Evolutionary conservation across 1,284 basidiomycete species (phyloP).

Genomic region (Cutaneotrichosporon arboriforme): DNA sequence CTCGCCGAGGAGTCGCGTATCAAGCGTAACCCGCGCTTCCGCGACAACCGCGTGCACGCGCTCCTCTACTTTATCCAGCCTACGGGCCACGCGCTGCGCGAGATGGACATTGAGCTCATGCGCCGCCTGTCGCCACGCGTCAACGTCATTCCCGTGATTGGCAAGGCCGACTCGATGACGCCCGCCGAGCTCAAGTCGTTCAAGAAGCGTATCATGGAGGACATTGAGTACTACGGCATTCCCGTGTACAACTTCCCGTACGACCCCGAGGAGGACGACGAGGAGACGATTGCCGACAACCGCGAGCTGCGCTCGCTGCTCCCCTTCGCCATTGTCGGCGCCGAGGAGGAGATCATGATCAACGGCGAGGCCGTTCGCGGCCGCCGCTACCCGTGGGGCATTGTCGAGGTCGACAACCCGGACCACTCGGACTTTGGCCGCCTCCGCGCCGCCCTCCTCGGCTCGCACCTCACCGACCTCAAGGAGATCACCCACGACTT

Average conservation of each 20-base stretch:
- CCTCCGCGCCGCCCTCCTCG: slow-evolving; percentile 83
- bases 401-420: slow-evolving; percentile 97
- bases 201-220: slow-evolving; percentile 99
- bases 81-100: slow-evolving; percentile 80
- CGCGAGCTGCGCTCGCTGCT: slow-evolving; percentile 82
- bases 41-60: slow-evolving; percentile 94
- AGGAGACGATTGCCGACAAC: slow-evolving; percentile 98
- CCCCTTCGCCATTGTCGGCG: slow-evolving; percentile 96
- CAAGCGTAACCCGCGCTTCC: slow-evolving; percentile 98
- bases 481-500: slow-evolving; percentile 92
- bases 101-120: slow-evolving; percentile 99
- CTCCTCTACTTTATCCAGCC: slow-evolving; percentile 98
- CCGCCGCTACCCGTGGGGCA: slow-evolving; percentile 93
- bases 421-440: slow-evolving; percentile 96
- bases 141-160: slow-evolving; percentile 98
- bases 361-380: slow-evolving; percentile 87
- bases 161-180: slow-evolving; percentile 93
- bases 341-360: slow-evolving; percentile 91
- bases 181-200: slow-evolving; percentile 85
- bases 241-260: slow-evolving; percentile 99
- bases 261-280: slow-evolving; percentile 97
- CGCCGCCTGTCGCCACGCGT: slow-evolving; percentile 90
- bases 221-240: slow-evolving; percentile 97
- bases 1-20: slow-evolving; percentile 97
- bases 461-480: slow-evolving; percentile 89